Base-by-base conservation (phyloP, 306 rosid species). In the Begonia masoniana region DNA sequence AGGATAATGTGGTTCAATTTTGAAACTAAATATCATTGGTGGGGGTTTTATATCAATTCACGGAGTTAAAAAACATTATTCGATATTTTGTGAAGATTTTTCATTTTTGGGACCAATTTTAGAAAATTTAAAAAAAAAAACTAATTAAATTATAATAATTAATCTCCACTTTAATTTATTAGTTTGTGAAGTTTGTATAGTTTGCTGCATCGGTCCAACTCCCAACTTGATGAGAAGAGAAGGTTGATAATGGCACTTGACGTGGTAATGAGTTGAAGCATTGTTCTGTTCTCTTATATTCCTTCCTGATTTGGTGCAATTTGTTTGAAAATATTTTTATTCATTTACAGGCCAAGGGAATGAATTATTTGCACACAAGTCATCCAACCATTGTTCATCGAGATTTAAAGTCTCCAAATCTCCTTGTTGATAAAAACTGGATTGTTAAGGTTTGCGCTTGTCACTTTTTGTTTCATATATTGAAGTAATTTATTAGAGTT, bases 291-390 rank as follows among this genome's bases (percentile, higher is more conserved):
- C 9, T 5, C 49, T 66, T 50, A 57, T 46, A 13, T n/a, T 50
- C 42, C 14, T 54, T 57, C 42, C 24, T 65, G 21, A 60, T 54
- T 68, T 59, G 58, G 57, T 56, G 54, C 15, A n/a, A 43, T 70
- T 41, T 52, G 55, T 47, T 31, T 41, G 7, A 31, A 39, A 35
- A 11, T 13, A 46, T 60, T 57, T 24, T 24, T 49, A 21, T 41
- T 51, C 41, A 31, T 5, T 31, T 31, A 50, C 81, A 92, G 99
- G 96, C 95, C 49, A 92, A 83, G 70, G 99, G 99, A 79, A 92
- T 92, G 99, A 92, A 92, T 80, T 92, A 92, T 83, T 79, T 92
- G 80, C 99, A 92, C 67, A 83, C 96, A 11, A 77, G 99, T 79
- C 78, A 92, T 67, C 99, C 99, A 63, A 80, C 88, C 35, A 77